Conservation (phyloP, 2,329 filamentous ascomycete species). For the Claviceps purpurea region DNA sequence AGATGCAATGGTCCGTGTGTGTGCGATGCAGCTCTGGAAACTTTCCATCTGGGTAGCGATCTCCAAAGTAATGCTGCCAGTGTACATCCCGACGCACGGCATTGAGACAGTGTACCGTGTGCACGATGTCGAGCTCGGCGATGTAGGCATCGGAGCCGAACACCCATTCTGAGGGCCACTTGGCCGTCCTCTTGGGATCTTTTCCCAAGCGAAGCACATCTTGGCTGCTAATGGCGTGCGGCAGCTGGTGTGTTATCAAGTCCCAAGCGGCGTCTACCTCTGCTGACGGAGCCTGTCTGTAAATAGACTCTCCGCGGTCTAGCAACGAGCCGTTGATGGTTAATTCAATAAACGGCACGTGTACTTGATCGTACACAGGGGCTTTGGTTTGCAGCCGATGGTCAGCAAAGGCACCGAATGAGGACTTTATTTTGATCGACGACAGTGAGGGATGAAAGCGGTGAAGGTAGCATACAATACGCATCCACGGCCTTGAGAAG, state of each 20-base stretch:
- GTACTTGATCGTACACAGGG: neutral
- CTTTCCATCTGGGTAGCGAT: neutral
- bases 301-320: conserved; percentile 4
- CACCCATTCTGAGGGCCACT: conserved; percentile 15
- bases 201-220: conserved; percentile 17
- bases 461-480: neutral
- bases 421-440: no score
- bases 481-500: neutral
- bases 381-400: neutral
- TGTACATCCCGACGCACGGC: conserved; percentile 8
- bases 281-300: conserved; percentile 7
- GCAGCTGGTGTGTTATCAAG: neutral
- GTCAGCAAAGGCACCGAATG: no score
- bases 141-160: conserved; percentile 19
- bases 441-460: no score
- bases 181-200: conserved; percentile 14
- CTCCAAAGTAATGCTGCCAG: conserved; percentile 5
- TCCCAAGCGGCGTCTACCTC: conserved; percentile 13
- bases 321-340: neutral
- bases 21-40: conserved; percentile 8
- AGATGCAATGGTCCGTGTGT: conserved; percentile 9
- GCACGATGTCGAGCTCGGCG: conserved; percentile 18
- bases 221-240: conserved; percentile 12
- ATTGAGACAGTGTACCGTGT: conserved; percentile 13
- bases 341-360: neutral